These are phyloP conservation scores for Ophiocordyceps camponoti-leonardi DNA, from an alignment of 2,329 filamentous ascomycete genomes.

Conservation along the genomic window DNA sequence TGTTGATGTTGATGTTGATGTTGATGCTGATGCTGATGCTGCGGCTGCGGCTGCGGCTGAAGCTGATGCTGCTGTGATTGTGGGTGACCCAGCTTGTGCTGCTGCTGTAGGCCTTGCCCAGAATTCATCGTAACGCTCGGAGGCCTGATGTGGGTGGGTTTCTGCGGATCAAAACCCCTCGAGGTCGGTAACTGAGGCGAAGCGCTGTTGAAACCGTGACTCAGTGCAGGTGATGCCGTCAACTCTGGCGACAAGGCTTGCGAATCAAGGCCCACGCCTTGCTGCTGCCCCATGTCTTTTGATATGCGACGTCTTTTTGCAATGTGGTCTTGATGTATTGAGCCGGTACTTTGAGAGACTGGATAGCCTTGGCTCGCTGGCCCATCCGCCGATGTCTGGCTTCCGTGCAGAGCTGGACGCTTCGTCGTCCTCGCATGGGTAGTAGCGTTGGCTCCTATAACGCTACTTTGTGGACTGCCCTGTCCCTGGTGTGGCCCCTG, in stretches of 20 bases:
- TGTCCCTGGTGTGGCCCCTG: neutral
- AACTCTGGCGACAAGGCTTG: conserved; percentile 3
- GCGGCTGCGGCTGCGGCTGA: too few relatives aligned
- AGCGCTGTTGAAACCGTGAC: conserved; percentile 2
- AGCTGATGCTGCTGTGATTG: conserved; percentile 3
- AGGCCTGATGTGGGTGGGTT: conserved; percentile 1
- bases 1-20: conserved; percentile 6
- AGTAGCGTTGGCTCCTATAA: neutral
- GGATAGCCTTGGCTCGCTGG: neutral
- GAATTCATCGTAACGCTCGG: conserved; percentile 1
- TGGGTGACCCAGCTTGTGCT: neutral
- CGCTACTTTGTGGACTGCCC: neutral
- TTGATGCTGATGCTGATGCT: too few relatives aligned
- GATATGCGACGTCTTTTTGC: conserved; percentile 12
- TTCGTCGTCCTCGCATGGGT: neutral
- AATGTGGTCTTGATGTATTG: conserved; percentile 2
- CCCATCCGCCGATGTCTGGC: neutral
- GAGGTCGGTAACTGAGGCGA: conserved; percentile 2
- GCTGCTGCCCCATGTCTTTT: conserved; percentile 6
- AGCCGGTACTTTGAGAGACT: conserved; percentile 1
- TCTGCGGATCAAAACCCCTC: conserved; percentile 6
- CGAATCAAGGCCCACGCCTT: conserved; percentile 1
- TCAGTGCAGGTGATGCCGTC: conserved; percentile 4
- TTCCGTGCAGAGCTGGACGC: conserved; percentile 1
- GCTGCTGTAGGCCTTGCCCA: conserved; percentile 4